These are phyloP conservation scores for Colletotrichum coccodes DNA, from an alignment of 2,329 filamentous ascomycete genomes.

Conservation along the genomic window DNA sequence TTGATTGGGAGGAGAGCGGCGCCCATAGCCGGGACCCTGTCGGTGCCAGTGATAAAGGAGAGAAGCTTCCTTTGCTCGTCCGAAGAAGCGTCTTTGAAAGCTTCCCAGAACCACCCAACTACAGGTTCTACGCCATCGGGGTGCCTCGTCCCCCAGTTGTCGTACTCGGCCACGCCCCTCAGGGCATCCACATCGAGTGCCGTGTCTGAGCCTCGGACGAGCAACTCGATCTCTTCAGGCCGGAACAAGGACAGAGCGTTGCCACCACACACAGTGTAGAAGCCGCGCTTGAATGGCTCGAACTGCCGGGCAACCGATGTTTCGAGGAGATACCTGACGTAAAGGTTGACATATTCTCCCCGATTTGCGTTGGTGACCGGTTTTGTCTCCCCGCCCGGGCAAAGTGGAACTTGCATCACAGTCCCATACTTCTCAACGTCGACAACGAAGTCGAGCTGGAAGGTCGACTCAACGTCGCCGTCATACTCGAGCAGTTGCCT, in stretches of 20 bases:
- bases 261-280: constrained; percentile 90
- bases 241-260: constrained; percentile 89
- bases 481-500: constrained; percentile 83
- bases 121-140: constrained; percentile 71
- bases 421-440: constrained; percentile 82
- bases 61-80: constrained; percentile 81
- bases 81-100: constrained; percentile 74
- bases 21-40: constrained; percentile 89
- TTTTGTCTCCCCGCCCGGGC: constrained; percentile 76
- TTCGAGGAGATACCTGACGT: constrained; percentile 84
- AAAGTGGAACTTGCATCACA: constrained; percentile 74
- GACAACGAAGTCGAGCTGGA: constrained; percentile 84
- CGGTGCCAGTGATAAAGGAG: constrained; percentile 89
- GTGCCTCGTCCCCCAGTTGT: constrained; percentile 75
- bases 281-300: constrained; percentile 92
- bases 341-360: constrained; percentile 86
- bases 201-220: constrained; percentile 87
- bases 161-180: constrained; percentile 81
- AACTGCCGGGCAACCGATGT: constrained; percentile 83
- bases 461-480: constrained; percentile 83
- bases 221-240: constrained; percentile 89
- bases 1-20: constrained; percentile 82
- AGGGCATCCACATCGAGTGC: constrained; percentile 81
- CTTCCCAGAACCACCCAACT: constrained; percentile 89
- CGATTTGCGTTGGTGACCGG: constrained; percentile 87